Evolutionary conservation across 768 basidiomycete genomes (phyloP).

Genomic region (Candolleomyces efflorescens): DNA sequence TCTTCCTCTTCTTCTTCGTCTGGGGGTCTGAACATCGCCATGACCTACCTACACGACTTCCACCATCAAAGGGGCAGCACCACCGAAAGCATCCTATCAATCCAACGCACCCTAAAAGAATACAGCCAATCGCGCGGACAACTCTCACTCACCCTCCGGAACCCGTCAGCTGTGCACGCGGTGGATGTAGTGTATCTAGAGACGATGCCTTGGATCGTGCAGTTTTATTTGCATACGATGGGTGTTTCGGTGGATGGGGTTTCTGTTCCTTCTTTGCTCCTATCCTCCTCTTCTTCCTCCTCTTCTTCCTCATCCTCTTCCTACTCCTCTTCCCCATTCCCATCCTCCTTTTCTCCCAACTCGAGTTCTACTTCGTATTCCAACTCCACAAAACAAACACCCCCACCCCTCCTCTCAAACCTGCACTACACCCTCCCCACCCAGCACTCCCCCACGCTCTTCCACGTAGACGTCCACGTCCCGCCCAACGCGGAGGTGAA

Average conservation of each 20-base stretch:
- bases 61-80: too few relatives aligned
- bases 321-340: slow-evolving; percentile 63
- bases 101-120: slow-evolving; percentile 70
- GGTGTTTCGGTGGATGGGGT: too few relatives aligned
- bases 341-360: too few relatives aligned
- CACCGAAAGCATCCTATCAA: slow-evolving; percentile 56
- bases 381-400: too few relatives aligned
- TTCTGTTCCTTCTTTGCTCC: too few relatives aligned
- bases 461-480: slow-evolving; percentile 57
- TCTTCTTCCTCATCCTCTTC: too few relatives aligned
- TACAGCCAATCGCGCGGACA: slow-evolving; percentile 72
- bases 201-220: slow-evolving; percentile 90
- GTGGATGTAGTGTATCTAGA: slow-evolving; percentile 72
- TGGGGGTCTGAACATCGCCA: slow-evolving; percentile 46
- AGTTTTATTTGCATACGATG: slow-evolving; percentile 88
- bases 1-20: slow-evolving; percentile 2
- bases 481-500: too few relatives aligned
- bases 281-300: too few relatives aligned
- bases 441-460: too few relatives aligned
- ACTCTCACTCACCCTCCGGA: slow-evolving; percentile 63
- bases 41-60: slow-evolving; percentile 60
- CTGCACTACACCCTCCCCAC: too few relatives aligned
- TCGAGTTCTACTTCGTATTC: too few relatives aligned
- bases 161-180: slow-evolving; percentile 43
- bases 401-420: too few relatives aligned